Evolutionary conservation across 2,329 filamentous ascomycete species (phyloP), one percentile per base, ranked within the genome.

Genomic region (Mycosphaerella sp.): DNA sequence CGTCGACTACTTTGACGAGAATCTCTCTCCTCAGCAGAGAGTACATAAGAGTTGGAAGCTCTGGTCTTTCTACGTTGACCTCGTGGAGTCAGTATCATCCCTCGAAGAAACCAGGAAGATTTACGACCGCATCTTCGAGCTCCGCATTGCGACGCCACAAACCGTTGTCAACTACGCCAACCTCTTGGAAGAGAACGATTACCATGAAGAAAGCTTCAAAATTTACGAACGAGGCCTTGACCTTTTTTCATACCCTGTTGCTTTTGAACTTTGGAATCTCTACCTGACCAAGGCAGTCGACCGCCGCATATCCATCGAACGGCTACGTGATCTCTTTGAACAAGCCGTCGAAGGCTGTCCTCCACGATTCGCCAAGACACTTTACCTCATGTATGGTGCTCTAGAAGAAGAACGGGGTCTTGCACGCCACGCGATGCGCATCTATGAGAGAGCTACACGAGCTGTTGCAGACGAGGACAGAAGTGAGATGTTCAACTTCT

Each of bases 21-120:
- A 82, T 0, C 76, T 98, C 6, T 90, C 89, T 1, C 92, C 93
- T 3, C 93, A 98, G 69, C 93, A 97, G 74, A 83, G 95, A 59
- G 88, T 98, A 2, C 93, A 98, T 75, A 98, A 98, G 78, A 95
- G 89, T 69, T 98, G 93, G 93, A 98, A 97, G 71, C 75, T 98
- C 9, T 98, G 93, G 93, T 95, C 90, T 72, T 98, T 98, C 76
- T 98, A 98, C 65, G 91, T 98, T 40, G 93, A 98, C 69, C 81
- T 98, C 1, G 91, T 98, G 2, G 93, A 98, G 71, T 95, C 90
- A 70, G 91, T 96, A 32, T 86, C 87, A 57, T 89, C 87, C 0
- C 73, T 98, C 12, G 90, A 95, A 21, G 92, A 97, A 72, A 96
- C 92, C 0, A 88, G 84, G 69, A 92, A 89, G 69, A 85, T 97